These are phyloP conservation scores for Colletotrichum musae DNA, from an alignment of 2,329 filamentous ascomycete genomes.

Conservation along the genomic window DNA sequence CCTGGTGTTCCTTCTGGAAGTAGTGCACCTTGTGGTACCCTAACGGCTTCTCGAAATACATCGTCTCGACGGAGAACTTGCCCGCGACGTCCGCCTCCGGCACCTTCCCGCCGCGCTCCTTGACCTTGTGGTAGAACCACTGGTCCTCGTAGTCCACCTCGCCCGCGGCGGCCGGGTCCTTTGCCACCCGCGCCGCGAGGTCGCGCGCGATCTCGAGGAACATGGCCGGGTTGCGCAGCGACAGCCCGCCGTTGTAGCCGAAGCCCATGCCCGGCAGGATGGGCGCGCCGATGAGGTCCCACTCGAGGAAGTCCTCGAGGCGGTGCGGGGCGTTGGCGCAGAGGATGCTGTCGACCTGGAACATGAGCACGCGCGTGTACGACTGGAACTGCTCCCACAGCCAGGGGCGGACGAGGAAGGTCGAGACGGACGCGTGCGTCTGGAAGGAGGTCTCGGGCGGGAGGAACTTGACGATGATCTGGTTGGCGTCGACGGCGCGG, in stretches of 20 bases:
- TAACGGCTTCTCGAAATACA: constrained; percentile 45
- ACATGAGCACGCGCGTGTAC: constrained; percentile 53
- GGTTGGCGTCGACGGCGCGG: constrained; percentile 50
- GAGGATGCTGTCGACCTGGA: constrained; percentile 57
- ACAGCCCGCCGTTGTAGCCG: constrained; percentile 51
- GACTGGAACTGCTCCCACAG: constrained; percentile 55
- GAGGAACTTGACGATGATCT: constrained; percentile 56
- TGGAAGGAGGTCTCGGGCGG: constrained; percentile 52
- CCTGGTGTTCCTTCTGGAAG: constrained; percentile 44
- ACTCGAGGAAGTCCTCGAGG: constrained; percentile 54
- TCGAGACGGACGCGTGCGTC: constrained; percentile 50
- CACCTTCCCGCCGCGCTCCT: constrained; percentile 40
- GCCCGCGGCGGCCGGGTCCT: background rate
- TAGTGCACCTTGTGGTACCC: constrained; percentile 47
- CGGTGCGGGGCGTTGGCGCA: constrained; percentile 48
- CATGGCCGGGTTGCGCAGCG: constrained; percentile 49
- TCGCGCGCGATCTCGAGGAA: constrained; percentile 44
- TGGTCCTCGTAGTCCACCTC: constrained; percentile 45
- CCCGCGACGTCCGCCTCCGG: constrained; percentile 43
- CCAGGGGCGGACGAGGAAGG: constrained; percentile 46
- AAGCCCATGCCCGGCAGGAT: constrained; percentile 43
- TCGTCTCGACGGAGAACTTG: constrained; percentile 46
- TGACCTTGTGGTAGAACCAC: constrained; percentile 48
- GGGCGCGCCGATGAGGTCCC: constrained; percentile 53
- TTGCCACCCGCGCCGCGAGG: background rate